phyloP scores from a whole-genome alignment of 1,284 basidiomycete species.

The Tilletia caries region DNA sequence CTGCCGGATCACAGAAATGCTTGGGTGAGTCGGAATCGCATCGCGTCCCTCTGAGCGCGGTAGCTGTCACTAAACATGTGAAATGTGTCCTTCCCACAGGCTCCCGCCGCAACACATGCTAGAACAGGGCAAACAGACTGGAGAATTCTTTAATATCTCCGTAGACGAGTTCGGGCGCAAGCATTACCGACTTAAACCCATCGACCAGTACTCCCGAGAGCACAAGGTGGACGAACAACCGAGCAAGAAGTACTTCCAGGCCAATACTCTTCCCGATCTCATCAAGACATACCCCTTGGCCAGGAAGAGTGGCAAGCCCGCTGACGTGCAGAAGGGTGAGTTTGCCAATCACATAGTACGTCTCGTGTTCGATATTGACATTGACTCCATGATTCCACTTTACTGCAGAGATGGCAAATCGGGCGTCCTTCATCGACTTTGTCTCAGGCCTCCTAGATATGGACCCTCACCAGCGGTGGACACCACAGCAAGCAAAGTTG shows the following conservation, averaged over 20 bases:
- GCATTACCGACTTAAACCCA: conserved; percentile 79
- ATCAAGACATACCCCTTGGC: conserved; percentile 92
- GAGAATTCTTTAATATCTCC: conserved; percentile 82
- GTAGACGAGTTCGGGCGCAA: conserved; percentile 81
- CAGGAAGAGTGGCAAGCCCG: conserved; percentile 69
- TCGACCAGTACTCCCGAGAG: conserved; percentile 93
- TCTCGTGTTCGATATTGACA: not conserved
- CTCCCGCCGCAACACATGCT: conserved; percentile 88
- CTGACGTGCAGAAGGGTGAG: conserved; percentile 88
- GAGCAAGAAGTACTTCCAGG: conserved; percentile 97
- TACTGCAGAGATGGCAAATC: conserved; percentile 77
- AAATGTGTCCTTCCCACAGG: no score
- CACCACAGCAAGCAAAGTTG: conserved; percentile 88
- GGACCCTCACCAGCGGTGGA: conserved; percentile 93
- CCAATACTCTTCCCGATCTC: conserved; percentile 87
- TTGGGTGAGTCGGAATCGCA: conserved; percentile 67
- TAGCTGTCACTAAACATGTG: no score
- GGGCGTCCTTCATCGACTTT: conserved; percentile 94
- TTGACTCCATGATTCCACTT: conserved; percentile 13
- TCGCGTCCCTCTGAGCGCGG: not conserved
- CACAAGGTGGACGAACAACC: conserved; percentile 93
- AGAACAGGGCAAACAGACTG: conserved; percentile 90
- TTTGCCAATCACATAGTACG: not conserved
- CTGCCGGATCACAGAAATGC: conserved; percentile 94
- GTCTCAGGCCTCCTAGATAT: conserved; percentile 88